Base-by-base conservation (phyloP, 306 rosid genomes). In the Biancaea sappan region DNA sequence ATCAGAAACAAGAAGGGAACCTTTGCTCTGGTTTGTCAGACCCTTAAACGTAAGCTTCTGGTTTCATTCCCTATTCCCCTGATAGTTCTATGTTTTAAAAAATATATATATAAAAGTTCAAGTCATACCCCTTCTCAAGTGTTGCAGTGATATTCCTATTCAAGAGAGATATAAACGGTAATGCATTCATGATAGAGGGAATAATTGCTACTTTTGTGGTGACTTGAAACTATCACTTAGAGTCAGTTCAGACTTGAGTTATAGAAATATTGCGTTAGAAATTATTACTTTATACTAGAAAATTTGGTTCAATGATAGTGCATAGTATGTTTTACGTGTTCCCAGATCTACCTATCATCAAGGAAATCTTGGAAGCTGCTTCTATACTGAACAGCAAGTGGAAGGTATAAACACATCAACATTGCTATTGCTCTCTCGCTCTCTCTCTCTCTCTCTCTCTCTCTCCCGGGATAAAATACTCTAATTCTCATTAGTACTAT, bases 1-100 rank as follows among this genome's bases (percentile, higher is more conserved):
- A 74, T 94, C 46, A 75, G 93, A 69, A 94, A 94, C 83, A 94
- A 94, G 88, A 94, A 87, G 69, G 97, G 90, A 3, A 88, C 99
- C 1, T 88, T 87, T 51, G 96, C 97, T 82, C 85, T 94, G 50
- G 80, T 94, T 8, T 91, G 95, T 52, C 85, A 94, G 81, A 91
- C 98, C 16, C 98, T 91, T 16, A 94, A 94, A 62, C 86, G 98
- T 91, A 86, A 82, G 72, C 41, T 18, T 34, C 31, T 31, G 8
- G 44, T 60, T 34, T 8, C 28, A 12, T 19, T 47, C 15, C 32
- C 60, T 12, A 24, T 48, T 28, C 19, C 22, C 19, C 15, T 57
- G 15, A 12, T 32, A 8, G 8, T 34, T 60, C 66, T 34, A 44
- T 32, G 15, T 34, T 60, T 37, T 32, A n/a, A n/a, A n/a, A n/a